Evolutionary conservation across 257 asterid genomes (phyloP).

Genomic region (Jaltomata sinuosa): DNA sequence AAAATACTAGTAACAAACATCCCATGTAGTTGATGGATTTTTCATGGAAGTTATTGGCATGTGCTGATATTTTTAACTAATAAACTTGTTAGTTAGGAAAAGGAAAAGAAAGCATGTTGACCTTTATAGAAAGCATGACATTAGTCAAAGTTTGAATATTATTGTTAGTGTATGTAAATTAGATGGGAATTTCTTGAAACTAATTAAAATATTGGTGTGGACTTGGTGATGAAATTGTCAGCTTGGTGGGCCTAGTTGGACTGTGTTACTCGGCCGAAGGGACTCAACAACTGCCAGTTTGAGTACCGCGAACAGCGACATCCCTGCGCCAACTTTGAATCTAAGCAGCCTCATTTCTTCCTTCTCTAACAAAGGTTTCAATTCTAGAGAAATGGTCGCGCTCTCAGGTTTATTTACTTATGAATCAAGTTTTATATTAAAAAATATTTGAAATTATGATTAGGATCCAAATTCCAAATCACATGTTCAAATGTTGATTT

Average conservation of each 20-base stretch:
- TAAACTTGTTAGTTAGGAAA: not conserved
- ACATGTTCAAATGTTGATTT: no score
- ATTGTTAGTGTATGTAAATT: not conserved
- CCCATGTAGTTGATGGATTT: not conserved
- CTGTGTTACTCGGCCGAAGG: not conserved
- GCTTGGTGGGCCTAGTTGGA: conserved; percentile 3
- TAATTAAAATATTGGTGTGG: not conserved
- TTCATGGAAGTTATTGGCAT: no score
- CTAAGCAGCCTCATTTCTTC: not conserved
- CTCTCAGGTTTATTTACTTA: not conserved
- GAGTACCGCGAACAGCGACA: not conserved
- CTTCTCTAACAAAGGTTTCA: not conserved
- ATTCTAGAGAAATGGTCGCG: not conserved
- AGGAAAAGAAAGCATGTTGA: not conserved
- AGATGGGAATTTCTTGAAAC: no score
- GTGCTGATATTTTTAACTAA: not conserved
- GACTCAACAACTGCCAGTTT: not conserved
- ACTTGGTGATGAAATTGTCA: not conserved
- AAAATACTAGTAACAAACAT: not conserved
- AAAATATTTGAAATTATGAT: no score
- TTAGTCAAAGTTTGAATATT: not conserved
- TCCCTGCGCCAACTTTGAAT: not conserved
- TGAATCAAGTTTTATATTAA: no score
- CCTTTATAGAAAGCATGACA: not conserved
- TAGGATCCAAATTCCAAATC: no score